Conservation (phyloP, 495 filamentous ascomycete species). For the Neurospora sp. region DNA sequence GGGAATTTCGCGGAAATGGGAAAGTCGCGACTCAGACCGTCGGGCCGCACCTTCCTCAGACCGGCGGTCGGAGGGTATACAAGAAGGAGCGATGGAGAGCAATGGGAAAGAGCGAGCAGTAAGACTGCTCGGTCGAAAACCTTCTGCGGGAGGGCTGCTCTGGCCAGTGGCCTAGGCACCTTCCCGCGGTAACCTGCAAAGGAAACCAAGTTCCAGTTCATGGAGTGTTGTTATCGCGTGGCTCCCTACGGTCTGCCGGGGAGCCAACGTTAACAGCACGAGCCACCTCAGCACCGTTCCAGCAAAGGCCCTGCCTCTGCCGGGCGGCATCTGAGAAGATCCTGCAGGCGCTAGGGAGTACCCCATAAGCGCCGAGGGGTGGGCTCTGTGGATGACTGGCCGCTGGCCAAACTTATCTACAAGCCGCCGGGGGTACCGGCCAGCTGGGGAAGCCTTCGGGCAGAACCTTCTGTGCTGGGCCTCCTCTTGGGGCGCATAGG, state of each 20-base stretch:
- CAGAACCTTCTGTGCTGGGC: constrained; percentile 6
- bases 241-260: neutral
- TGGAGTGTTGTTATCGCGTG: neutral
- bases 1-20: too few relatives aligned
- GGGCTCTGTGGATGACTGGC: neutral
- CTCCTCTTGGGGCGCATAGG: constrained; percentile 32
- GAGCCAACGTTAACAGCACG: neutral
- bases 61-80: neutral
- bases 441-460: neutral
- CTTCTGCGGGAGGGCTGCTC: neutral
- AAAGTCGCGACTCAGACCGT: neutral
- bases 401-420: neutral
- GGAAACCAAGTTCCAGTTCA: neutral
- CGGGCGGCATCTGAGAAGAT: neutral
- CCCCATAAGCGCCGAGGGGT: neutral
- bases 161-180: neutral
- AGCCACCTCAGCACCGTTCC: neutral
- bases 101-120: neutral
- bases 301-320: neutral
- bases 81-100: neutral
- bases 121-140: too few relatives aligned
- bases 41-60: neutral
- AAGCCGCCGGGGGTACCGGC: constrained; percentile 3
- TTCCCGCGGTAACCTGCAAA: neutral
- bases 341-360: neutral